These are phyloP conservation scores for Panaeolus cyanescens DNA, from an alignment of 768 basidiomycete species.

Conservation along the genomic window DNA sequence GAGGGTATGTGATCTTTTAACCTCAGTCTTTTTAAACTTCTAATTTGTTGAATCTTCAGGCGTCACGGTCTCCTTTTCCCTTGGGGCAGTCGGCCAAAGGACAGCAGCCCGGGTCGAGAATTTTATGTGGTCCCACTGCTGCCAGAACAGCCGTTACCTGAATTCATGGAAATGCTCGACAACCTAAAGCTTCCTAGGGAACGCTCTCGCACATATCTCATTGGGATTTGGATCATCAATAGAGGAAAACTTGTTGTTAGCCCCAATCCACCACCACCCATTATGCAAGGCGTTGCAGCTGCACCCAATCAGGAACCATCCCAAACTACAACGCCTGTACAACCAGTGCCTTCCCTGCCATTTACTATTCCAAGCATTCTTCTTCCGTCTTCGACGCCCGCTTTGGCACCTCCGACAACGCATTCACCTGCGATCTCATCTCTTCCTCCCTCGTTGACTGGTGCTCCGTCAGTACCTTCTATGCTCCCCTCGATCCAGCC, in stretches of 20 bases:
- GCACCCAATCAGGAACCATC: slow-evolving; percentile 14
- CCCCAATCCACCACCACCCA: slow-evolving; percentile 28
- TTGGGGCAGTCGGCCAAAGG: slow-evolving; percentile 77
- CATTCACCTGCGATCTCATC: background rate
- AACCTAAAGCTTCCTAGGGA: slow-evolving; percentile 67
- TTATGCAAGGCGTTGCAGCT: slow-evolving; percentile 18
- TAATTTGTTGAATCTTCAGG: slow-evolving; percentile 37
- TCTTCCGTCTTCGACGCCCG: slow-evolving; percentile 3
- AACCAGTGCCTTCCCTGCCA: slow-evolving; percentile 6
- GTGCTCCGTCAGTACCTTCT: slow-evolving; percentile 22
- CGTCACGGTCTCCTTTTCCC: slow-evolving; percentile 88
- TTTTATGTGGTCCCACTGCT: slow-evolving; percentile 82
- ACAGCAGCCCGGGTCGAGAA: slow-evolving; percentile 79
- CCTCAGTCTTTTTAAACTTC: background rate
- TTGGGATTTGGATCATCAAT: slow-evolving; percentile 85
- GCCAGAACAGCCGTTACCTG: slow-evolving; percentile 69
- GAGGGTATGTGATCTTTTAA: slow-evolving; percentile 50
- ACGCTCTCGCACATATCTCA: slow-evolving; percentile 64
- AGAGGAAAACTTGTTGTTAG: slow-evolving; percentile 73
- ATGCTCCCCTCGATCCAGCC: background rate
- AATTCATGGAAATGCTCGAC: slow-evolving; percentile 84
- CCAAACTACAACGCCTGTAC: slow-evolving; percentile 10
- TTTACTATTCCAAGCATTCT: slow-evolving; percentile 7
- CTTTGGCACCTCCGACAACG: slow-evolving; percentile 2
- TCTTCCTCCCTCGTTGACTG: slow-evolving; percentile 22